Evolutionary conservation across 306 rosid species (phyloP), one percentile per base, ranked within the genome.

Genomic region (Phaseolus lunatus): DNA sequence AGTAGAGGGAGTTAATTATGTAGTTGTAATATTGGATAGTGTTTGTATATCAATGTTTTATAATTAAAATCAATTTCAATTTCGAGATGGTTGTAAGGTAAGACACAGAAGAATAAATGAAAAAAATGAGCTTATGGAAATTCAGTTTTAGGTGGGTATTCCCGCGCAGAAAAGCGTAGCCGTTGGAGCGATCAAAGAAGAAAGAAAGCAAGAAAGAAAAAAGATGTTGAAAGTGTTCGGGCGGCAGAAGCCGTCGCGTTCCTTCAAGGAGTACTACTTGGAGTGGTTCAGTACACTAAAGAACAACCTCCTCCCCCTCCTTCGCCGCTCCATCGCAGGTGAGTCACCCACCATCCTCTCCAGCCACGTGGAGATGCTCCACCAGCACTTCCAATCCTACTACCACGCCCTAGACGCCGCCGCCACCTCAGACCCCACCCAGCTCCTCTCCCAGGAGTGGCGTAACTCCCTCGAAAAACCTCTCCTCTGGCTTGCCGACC

Each of bases 401-500:
- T 92, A 89, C 86, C 78, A 86, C 22, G 79, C 90, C 65, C 91
- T 92, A 57, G 97, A 92, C 76, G 78, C 82, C 53, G 87, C 90
- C 67, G 87, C 91, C 76, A 58, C 80, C 18, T 16, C 67, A 56
- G 91, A 83, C 56, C 75, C 85, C 22, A 29, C 82, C 20, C 89
- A 80, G 45, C 74, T 92, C 64, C 89, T 92, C 80, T 66, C 78
- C 81, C 89, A 90, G 13, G 82, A 78, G 2, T 92, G 94, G 92
- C 94, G 91, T 62, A 80, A 70, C 80, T 64, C 92, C 76, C 82
- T 90, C 57, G 92, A 89, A 75, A 86, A 79, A 53, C 96, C 97
- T 56, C 91, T 90, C 78, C 86, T 90, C 77, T 92, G 92, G 90
- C 86, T 92, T 72, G 90, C 87, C 68, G 93, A 92, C 47, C 80